Evolutionary conservation across 257 asterid genomes (phyloP), one percentile per base, ranked within the genome.

Genomic region (Solanum pinnatisectum): DNA sequence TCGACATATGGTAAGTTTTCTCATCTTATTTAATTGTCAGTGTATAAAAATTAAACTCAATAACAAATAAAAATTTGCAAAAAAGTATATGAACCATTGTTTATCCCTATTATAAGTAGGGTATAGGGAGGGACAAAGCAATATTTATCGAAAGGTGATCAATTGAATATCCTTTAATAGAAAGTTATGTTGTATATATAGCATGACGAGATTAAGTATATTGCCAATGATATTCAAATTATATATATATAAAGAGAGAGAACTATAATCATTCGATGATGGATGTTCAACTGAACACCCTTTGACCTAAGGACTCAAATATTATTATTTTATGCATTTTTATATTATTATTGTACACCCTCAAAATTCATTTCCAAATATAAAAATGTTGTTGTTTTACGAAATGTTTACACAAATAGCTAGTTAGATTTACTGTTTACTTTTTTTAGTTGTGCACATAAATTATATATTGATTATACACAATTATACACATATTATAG

Each of bases 1-100:
- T 68, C 90, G 84, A 88, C 65, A 90, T 10, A 88, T 94, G 16
- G 98, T 95, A 84, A 91, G 96, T 68, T 72, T 74, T 59, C 15
- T 25, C 23, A 9, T 23, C 5, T 46, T 33, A 35, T 20, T 73
- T 35, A 36, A 20, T 2, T 2, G 1, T 73, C 5, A 0, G 1
- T 0, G 14, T 35, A 73, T 73, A 73, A 4, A 73, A 73, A 9
- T 73, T 73, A 73, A 73, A 20, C 18, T 73, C 30, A 71, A 60
- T 10, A 63, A 10, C 25, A 63, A 10, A n/a, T 63, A 10, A n/a
- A 10, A 32, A 32, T 15, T 15, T 1, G 3, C 32, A 70, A 18
- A 6, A 70, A 71, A 15, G 15, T 16, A 70, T 68, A 68, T 68
- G 37, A 14, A 68, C 22, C 10, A 68, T 12, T 12, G 10, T 68